Evolutionary conservation across 176 grass and related monocot genomes (phyloP), one percentile per base, ranked within the genome.

Genomic region (Carex parvula): DNA sequence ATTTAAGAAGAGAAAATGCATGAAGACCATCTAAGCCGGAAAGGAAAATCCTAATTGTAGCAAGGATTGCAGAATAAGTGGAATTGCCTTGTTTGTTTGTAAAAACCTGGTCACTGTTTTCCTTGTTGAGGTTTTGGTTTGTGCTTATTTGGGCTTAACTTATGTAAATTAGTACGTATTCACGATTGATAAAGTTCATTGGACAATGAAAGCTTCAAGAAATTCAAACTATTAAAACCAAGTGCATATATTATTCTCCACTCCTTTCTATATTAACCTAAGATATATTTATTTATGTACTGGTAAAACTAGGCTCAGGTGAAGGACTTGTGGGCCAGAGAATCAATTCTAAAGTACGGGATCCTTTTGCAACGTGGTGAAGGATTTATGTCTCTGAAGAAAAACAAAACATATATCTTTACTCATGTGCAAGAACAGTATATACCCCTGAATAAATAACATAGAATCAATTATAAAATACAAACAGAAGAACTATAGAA

Each of bases 401-500:
- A 53, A 48, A 56, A 72, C 14, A 41, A 68, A 81, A 73, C 12
- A 14, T 4, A 67, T 89, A 87, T 35, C 29, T 29, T 91, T 89
- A 83, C 91, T 93, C 89, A 89, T 91, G 71, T 90, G 89, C 79
- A 94, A 81, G 71, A 94, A 94, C 6, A 93, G 71, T 56, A 93
- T 93, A 83, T 93, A 89, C 81, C 89, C 91, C 89, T 93, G 87
- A 48, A 89, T 83, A 83, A 20, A 18, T 18, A 70, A 70, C 15
- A 39, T 6, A 18, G 33, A 70, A 41, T 37, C 16, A 70, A 7
- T 70, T 39, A 70, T 41, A n/a, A 70, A 70, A 41, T 18, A 42
- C 29, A 41, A 70, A 39, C 66, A 18, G 33, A 48, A 70, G 44
- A 48, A 48, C 0, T 48, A 48, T 10, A 70, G 4, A 42, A 41